These are phyloP conservation scores for Verticillium nonalfalfae DNA, from an alignment of 2,329 filamentous ascomycete genomes.

Conservation along the genomic window DNA sequence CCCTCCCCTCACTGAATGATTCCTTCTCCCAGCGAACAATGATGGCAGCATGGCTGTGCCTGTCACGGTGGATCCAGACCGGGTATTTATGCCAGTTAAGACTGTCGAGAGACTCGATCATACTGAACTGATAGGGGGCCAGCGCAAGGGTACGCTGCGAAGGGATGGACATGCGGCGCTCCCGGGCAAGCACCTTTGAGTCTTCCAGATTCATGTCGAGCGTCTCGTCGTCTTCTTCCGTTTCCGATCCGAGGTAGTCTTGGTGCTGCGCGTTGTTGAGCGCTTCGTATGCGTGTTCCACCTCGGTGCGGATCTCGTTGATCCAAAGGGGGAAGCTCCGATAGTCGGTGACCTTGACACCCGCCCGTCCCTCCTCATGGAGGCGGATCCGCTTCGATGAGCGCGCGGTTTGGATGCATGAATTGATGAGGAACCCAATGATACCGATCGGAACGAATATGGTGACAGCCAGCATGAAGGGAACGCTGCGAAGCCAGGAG, in stretches of 20 bases:
- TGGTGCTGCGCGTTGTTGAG: constrained; percentile 63
- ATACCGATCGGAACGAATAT: constrained; percentile 71
- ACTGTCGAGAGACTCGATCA: constrained; percentile 71
- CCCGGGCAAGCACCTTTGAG: constrained; percentile 31
- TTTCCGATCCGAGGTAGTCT: constrained; percentile 59
- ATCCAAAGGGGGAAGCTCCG: constrained; percentile 65
- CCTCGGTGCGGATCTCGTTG: constrained; percentile 66
- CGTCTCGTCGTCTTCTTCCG: constrained; percentile 39
- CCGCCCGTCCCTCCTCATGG: constrained; percentile 66
- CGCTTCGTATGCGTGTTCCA: constrained; percentile 72
- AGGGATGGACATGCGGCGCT: constrained; percentile 32
- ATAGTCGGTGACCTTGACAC: constrained; percentile 63
- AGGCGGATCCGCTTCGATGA: constrained; percentile 69
- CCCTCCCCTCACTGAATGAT: constrained; percentile 66
- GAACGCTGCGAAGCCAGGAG: constrained; percentile 44
- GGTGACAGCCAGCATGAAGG: constrained; percentile 57
- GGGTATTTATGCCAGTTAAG: constrained; percentile 59
- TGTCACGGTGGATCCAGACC: constrained; percentile 68
- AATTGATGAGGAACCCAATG: constrained; percentile 67
- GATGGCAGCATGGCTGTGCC: constrained; percentile 86
- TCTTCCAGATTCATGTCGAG: constrained; percentile 22
- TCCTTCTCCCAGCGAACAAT: constrained; percentile 68
- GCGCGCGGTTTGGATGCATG: constrained; percentile 67
- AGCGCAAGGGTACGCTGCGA: constrained; percentile 69
- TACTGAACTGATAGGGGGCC: constrained; percentile 73